Base-by-base conservation (phyloP, 345 rosid genomes). In the Gossypium longicalyx region DNA sequence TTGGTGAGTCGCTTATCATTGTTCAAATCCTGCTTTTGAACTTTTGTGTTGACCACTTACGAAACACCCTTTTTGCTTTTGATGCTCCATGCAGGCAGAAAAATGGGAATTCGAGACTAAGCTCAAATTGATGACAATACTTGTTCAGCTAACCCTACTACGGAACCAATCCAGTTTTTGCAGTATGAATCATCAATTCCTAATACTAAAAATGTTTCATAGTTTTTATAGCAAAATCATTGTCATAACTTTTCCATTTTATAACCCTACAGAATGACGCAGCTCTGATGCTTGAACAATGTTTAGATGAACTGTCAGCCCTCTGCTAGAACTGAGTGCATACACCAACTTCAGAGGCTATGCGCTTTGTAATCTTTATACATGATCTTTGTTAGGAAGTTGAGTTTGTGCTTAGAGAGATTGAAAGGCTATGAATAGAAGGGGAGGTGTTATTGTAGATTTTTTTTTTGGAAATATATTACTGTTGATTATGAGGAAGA, bases 41-140 rank as follows among this genome's bases (percentile, higher is more conserved):
- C 27, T 45, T 45, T 60, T 56, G 23, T 73, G 61, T 52, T 15
- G 63, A 27, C 58, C 67, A 27, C 38, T 53, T 53, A 25, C 5
- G 17, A 1, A 1, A 9, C 58, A 0, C 17, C 22, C 63, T 53
- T 19, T 64, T 19, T 69, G 67, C 76, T 81, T 44, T 23, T 0
- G 16, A 52, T 76, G 19, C 49, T 64, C 67, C 60, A 5, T 69
- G 73, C 91, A 93, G 98, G 98, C 97, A 89, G 81, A 93, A 88
- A 77, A 83, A 86, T 74, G 87, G 93, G 82, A 90, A 81, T 76
- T 83, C 84, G 66, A 85, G 90, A 77, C 72, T 85, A 73, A 79
- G 78, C 67, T 68, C 85, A 22, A 79, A 75, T 76, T 79, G 83
- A 81, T 56, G 73, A 56, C 41, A 34, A 29, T 25, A 27, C 41